Base-by-base conservation (phyloP, 1,139 yeast genomes). In the Magnusiomyces suaveolens region DNA sequence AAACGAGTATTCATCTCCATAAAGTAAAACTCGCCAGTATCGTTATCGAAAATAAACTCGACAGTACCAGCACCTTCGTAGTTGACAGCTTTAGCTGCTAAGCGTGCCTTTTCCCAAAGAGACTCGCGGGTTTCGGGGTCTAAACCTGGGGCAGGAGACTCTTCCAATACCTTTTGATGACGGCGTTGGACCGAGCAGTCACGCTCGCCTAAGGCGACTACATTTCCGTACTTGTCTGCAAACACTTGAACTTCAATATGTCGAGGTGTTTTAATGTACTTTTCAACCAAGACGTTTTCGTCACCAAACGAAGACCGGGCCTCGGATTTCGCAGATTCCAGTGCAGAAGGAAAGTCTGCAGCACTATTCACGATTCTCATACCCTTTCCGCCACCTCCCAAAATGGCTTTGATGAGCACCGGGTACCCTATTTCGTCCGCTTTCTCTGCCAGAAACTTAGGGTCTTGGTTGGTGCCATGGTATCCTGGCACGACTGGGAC, bases 11-110 rank as follows among this genome's bases (percentile, higher is more conserved):
- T 80, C 71, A 80, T 80, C 67, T 80, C 84, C 69, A 80, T 79
- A 61, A 80, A 80, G 67, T 76, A 80, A 66, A 80, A 83, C 64
- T 81, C 74, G 66, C 78, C 76, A 12, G 64, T 57, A 64, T 79
- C 81, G 68, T 79, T 77, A 64, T 80, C 84, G 55, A 80, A 82
- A 60, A 80, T 74, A 60, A 80, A 80, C 69, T 80, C 84, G 44
- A 82, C 84, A 23, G 84, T 80, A 59, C 84, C 84, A 21, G 84
- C 84, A 59, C 80, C 80, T 66, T 81, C 75, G 67, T 80, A 80
- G 63, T 77, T 76, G 52, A 80, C 81, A 39, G 75, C 71, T 53
- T 69, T 70, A 38, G 83, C 84, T 62, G 81, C 78, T 56, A 69
- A 77, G 53, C 81, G 79, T 4, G 84, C 84, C 66, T 79, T 82